phyloP scores from a whole-genome alignment of 2,329 filamentous ascomycete species.

The Pezicula neosporulosa region DNA sequence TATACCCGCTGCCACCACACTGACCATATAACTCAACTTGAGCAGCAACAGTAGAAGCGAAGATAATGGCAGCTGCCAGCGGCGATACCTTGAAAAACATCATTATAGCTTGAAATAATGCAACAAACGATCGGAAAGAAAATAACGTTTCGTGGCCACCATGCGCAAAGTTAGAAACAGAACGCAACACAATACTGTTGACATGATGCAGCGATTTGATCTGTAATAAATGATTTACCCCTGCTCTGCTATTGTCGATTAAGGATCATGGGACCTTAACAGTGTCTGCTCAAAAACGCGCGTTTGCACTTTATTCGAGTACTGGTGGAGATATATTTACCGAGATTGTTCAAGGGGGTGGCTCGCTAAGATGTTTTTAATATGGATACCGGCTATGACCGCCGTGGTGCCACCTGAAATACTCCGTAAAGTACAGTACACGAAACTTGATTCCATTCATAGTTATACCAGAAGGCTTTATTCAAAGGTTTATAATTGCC shows the following conservation, averaged over 20 bases:
- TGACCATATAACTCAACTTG: slow-evolving; percentile 10
- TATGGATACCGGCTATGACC: background rate
- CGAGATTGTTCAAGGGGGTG: background rate
- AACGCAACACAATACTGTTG: background rate
- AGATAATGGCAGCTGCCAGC: slow-evolving; percentile 4
- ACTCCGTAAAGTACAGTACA: too few species aligned
- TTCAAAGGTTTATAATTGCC: too few species aligned
- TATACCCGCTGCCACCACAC: slow-evolving; percentile 16
- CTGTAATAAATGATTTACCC: background rate
- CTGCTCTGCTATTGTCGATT: background rate
- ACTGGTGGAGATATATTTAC: background rate
- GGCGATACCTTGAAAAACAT: background rate
- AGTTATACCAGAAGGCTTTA: too few species aligned
- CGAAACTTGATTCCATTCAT: too few species aligned
- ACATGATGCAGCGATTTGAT: background rate
- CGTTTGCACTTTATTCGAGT: slow-evolving; percentile 2
- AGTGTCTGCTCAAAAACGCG: background rate
- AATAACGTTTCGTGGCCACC: too few species aligned
- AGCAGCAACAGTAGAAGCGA: background rate
- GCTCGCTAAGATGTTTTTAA: background rate
- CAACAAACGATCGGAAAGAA: background rate
- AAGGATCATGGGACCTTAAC: background rate
- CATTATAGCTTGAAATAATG: background rate
- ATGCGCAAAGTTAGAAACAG: background rate
- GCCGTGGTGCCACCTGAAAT: too few species aligned